Percentiles rank a stretch among this genome's conserved stretches.
Evolutionary conservation across 225 moss, liverwort and hornwort genomes (phyloP).

Genomic region (Anthoceros angustus): DNA sequence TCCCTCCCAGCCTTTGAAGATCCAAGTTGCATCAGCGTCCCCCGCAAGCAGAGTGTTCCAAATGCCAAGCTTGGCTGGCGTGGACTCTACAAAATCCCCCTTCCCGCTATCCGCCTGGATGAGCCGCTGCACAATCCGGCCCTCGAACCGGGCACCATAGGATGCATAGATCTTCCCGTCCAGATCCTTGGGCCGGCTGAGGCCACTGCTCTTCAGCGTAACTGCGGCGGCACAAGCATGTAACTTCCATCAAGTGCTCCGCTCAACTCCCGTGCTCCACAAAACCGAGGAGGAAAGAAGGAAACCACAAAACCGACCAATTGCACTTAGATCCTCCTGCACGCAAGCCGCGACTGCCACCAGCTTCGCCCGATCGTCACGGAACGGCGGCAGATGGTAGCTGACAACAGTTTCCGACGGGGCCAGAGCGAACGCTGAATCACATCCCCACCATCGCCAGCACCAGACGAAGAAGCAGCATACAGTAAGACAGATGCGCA

Average conservation of each 20-base stretch:
- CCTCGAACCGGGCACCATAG: slow-evolving; percentile 70
- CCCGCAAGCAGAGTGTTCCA: slow-evolving; percentile 60
- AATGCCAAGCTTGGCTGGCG: slow-evolving; percentile 68
- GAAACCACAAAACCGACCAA: slow-evolving; percentile 17
- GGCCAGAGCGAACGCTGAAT: slow-evolving; percentile 48
- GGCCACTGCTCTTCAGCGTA: slow-evolving; percentile 44
- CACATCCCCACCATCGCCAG: neutral
- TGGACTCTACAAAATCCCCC: slow-evolving; percentile 47
- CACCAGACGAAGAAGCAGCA: neutral
- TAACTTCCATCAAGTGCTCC: neutral
- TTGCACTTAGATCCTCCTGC: slow-evolving; percentile 50
- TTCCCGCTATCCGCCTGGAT: slow-evolving; percentile 59
- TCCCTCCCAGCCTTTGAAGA: slow-evolving; percentile 82
- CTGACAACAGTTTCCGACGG: slow-evolving; percentile 75
- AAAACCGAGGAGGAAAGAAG: neutral
- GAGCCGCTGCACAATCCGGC: slow-evolving; percentile 72
- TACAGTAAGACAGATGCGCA: neutral
- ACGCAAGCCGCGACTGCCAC: slow-evolving; percentile 45
- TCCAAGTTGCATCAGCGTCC: slow-evolving; percentile 65
- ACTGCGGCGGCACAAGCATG: slow-evolving; percentile 16
- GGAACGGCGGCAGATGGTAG: slow-evolving; percentile 35
- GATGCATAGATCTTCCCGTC: slow-evolving; percentile 72
- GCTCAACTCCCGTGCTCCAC: neutral
- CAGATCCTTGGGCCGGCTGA: slow-evolving; percentile 39
- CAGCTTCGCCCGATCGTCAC: slow-evolving; percentile 32